These are phyloP conservation scores for Agaricus sinodeliciosus DNA, from an alignment of 768 basidiomycete genomes.

Conservation along the genomic window DNA sequence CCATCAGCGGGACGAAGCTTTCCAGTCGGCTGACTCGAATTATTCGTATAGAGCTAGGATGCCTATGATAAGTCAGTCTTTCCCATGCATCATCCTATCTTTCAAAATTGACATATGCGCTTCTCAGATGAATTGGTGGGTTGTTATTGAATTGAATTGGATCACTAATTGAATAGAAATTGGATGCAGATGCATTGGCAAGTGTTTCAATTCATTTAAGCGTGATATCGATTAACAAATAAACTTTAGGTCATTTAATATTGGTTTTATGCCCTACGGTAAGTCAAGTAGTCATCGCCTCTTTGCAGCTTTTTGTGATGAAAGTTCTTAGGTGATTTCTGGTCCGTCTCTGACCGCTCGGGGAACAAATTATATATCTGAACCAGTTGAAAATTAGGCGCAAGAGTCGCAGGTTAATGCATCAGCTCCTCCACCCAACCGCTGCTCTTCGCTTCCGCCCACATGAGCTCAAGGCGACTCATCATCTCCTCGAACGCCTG, in stretches of 20 bases:
- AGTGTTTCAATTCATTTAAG: neutral
- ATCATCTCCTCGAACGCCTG: slow-evolving; percentile 21
- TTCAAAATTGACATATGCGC: neutral
- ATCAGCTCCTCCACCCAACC: slow-evolving; percentile 23
- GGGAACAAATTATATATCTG: neutral
- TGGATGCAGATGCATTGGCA: slow-evolving; percentile 6
- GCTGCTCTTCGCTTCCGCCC: slow-evolving; percentile 20
- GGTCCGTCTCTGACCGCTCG: slow-evolving; percentile 6
- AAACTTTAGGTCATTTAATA: slow-evolving; percentile 19
- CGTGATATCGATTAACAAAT: neutral
- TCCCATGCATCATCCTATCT: neutral
- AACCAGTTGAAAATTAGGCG: slow-evolving; percentile 19
- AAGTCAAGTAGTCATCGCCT: neutral
- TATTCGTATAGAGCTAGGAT: slow-evolving; percentile 10
- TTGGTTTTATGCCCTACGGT: slow-evolving; percentile 26
- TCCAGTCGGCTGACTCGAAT: neutral
- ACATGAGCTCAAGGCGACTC: slow-evolving; percentile 20
- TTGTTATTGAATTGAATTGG: neutral
- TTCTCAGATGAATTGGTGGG: slow-evolving; percentile 8
- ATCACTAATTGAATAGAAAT: neutral
- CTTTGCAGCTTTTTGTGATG: neutral
- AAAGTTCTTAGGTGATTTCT: slow-evolving; percentile 13
- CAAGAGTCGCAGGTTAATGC: slow-evolving; percentile 23
- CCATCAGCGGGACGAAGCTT: neutral
- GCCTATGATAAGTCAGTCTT: slow-evolving; percentile 16